Percentiles rank a stretch among this genome's conserved stretches.
Conservation (phyloP, 1,139 yeast genomes). For the Hyphopichia khmerensis region DNA sequence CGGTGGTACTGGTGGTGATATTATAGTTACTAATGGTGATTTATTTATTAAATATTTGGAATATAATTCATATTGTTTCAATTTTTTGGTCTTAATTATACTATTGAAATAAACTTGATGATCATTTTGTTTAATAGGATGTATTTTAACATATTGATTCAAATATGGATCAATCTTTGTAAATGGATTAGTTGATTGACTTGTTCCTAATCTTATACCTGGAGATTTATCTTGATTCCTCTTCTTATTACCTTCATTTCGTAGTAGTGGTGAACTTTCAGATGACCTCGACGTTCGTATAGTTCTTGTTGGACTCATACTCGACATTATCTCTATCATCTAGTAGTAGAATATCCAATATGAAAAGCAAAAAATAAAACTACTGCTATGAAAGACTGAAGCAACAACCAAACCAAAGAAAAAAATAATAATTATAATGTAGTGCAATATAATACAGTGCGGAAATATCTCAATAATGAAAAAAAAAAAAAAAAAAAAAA, state of each 20-base stretch:
- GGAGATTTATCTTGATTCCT: too few relatives aligned
- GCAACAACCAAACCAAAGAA: too few relatives aligned
- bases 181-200: neutral
- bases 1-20: neutral
- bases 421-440: too few relatives aligned
- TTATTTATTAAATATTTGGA: conserved; percentile 21
- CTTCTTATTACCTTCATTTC: neutral
- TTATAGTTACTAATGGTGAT: neutral
- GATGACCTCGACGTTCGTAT: neutral
- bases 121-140: conserved; percentile 7
- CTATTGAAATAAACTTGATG: conserved; percentile 25
- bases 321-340: neutral
- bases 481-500: too few relatives aligned
- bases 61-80: conserved; percentile 25
- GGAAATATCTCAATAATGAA: too few relatives aligned
- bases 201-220: neutral
- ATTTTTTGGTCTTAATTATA: conserved; percentile 20
- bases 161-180: neutral
- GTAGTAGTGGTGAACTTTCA: neutral
- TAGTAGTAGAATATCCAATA: neutral
- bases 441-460: too few relatives aligned
- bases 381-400: too few relatives aligned
- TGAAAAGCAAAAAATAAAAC: neutral
- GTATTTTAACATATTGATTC: neutral
- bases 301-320: neutral